Percentiles rank a stretch among this genome's conserved stretches.
Evolutionary conservation across 805 yeast species (phyloP).

Genomic region (Candida piceae): DNA sequence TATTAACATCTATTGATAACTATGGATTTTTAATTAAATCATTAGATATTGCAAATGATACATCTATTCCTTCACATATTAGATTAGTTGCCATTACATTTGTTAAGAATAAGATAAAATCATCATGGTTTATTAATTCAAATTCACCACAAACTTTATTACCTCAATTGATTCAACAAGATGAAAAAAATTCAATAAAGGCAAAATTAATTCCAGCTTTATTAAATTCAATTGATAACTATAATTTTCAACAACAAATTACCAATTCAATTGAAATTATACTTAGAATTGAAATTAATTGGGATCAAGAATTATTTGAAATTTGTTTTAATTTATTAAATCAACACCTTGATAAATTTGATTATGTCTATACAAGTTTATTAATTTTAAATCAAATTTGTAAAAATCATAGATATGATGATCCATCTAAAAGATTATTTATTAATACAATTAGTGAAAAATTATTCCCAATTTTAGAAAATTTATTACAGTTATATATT

Average conservation of each 20-base stretch:
- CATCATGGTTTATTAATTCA: slow-evolving; percentile 50
- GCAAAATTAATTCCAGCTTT: slow-evolving; percentile 58
- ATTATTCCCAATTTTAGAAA: slow-evolving; percentile 61
- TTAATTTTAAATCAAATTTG: slow-evolving; percentile 65
- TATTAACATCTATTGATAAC: slow-evolving; percentile 36
- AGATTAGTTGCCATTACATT: slow-evolving; percentile 75
- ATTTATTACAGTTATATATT: slow-evolving; percentile 48
- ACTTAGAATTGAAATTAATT: slow-evolving; percentile 39
- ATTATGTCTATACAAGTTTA: slow-evolving; percentile 57
- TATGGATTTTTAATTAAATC: slow-evolving; percentile 42
- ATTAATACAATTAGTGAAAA: slow-evolving; percentile 51
- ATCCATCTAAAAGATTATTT: slow-evolving; percentile 39
- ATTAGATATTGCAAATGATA: slow-evolving; percentile 38
- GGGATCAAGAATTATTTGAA: slow-evolving; percentile 50
- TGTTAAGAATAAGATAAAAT: slow-evolving; percentile 68
- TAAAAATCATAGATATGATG: slow-evolving; percentile 68
- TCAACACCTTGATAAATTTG: slow-evolving; percentile 34
- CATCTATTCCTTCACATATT: slow-evolving; percentile 39
- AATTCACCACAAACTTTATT: slow-evolving; percentile 17
- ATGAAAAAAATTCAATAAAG: slow-evolving; percentile 64
- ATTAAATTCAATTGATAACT: slow-evolving; percentile 36
- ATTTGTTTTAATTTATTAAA: slow-evolving; percentile 41
- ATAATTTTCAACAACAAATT: slow-evolving; percentile 49
- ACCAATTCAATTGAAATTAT: slow-evolving; percentile 53
- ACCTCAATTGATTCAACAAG: slow-evolving; percentile 27